phyloP scores from a whole-genome alignment of 805 yeast genomes.

The Ogataea parapolymorpha region DNA sequence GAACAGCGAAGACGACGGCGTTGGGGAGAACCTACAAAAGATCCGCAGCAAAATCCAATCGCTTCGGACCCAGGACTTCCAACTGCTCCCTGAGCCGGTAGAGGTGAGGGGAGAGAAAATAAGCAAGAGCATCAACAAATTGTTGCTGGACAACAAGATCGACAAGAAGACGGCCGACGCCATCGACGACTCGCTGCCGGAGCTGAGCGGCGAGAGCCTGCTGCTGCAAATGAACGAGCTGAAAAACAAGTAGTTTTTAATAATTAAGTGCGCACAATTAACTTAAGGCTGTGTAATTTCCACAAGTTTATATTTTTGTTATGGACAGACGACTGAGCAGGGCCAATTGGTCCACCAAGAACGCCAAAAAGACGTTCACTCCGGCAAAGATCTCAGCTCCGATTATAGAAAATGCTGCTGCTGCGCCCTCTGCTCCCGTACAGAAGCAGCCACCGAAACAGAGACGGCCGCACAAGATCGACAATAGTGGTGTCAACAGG shows the following conservation, averaged over 20 bases:
- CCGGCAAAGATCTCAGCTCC: slow-evolving; percentile 8
- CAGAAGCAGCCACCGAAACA: slow-evolving; percentile 3
- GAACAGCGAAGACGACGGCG: slow-evolving; percentile 19
- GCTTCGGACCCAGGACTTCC: slow-evolving; percentile 16
- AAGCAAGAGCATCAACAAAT: slow-evolving; percentile 17
- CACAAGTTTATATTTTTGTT: background rate
- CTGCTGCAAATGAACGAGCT: slow-evolving; percentile 27
- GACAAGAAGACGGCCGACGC: slow-evolving; percentile 12
- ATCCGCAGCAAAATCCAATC: slow-evolving; percentile 24
- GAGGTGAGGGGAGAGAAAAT: slow-evolving; percentile 12
- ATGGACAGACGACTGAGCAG: slow-evolving; percentile 24
- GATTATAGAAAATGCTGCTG: background rate
- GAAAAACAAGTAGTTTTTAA: slow-evolving; percentile 13
- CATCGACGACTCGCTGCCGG: slow-evolving; percentile 21
- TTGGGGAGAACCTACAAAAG: slow-evolving; percentile 23
- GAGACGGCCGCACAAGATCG: slow-evolving; percentile 19
- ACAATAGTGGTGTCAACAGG: slow-evolving; percentile 20
- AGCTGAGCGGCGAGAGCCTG: slow-evolving; percentile 21
- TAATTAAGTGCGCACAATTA: no score
- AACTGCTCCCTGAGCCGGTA: slow-evolving; percentile 7
- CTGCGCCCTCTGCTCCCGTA: background rate
- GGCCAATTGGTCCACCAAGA: slow-evolving; percentile 29
- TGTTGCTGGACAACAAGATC: slow-evolving; percentile 15
- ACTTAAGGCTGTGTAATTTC: background rate
- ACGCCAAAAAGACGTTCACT: slow-evolving; percentile 3